Conservation (phyloP, 2,329 filamentous ascomycete genomes). For the Ascochyta clinopodiicola region DNA sequence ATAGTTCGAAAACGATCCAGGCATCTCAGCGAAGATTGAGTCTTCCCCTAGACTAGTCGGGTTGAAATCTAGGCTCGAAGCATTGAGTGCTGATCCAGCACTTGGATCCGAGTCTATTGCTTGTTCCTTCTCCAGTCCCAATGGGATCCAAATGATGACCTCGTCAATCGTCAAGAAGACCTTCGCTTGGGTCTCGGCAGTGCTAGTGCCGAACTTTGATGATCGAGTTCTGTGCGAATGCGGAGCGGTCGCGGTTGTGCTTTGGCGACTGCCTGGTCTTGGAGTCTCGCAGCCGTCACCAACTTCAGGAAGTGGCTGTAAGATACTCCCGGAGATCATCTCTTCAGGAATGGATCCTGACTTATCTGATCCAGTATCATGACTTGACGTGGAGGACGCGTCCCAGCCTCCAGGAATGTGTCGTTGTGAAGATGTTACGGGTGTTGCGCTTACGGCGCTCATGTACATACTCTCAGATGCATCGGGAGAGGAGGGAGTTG, state of each 20-base stretch:
- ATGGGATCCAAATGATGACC: conserved; percentile 48
- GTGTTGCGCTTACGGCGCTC: conserved; percentile 65
- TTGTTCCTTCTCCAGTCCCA: conserved; percentile 31
- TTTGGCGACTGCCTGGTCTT: conserved; percentile 44
- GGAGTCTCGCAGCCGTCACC: conserved; percentile 51
- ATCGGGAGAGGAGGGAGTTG: conserved; percentile 76
- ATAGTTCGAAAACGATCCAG: conserved; percentile 57
- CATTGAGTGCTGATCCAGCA: conserved; percentile 19
- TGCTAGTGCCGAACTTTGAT: not conserved
- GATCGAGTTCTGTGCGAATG: conserved; percentile 6
- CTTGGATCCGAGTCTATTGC: conserved; percentile 2
- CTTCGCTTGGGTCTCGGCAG: conserved; percentile 34
- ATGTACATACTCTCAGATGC: conserved; percentile 89
- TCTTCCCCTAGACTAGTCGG: conserved; percentile 43
- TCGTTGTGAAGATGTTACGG: conserved; percentile 25
- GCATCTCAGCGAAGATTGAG: conserved; percentile 51
- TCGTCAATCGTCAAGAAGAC: conserved; percentile 46
- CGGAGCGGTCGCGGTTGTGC: conserved; percentile 23
- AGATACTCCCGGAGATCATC: conserved; percentile 42
- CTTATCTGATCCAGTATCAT: conserved; percentile 34
- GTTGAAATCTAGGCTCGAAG: conserved; percentile 31
- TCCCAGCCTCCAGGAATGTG: conserved; percentile 54
- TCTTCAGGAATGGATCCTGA: conserved; percentile 37
- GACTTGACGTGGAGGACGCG: conserved; percentile 44
- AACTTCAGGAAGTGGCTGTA: conserved; percentile 33